These are phyloP conservation scores for Neofusicoccum laricinum DNA, from an alignment of 2,329 filamentous ascomycete species.

Conservation along the genomic window DNA sequence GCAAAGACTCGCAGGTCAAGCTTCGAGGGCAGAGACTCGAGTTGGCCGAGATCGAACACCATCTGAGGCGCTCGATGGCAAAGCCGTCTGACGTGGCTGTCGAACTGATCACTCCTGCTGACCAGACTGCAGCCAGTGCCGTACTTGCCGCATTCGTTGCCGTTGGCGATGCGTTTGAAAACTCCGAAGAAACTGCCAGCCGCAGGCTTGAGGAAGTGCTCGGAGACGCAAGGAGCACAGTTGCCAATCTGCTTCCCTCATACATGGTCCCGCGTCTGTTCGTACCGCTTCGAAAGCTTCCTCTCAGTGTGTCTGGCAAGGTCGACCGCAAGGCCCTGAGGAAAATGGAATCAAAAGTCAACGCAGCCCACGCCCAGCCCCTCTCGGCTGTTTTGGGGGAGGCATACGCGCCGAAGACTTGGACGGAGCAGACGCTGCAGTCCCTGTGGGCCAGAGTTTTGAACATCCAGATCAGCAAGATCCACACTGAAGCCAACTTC, in stretches of 20 bases:
- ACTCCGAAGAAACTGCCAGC: not conserved
- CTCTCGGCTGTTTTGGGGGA: not conserved
- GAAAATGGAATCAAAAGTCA: not conserved
- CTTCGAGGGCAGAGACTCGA: not conserved
- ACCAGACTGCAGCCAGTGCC: constrained; percentile 20
- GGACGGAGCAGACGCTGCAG: constrained; percentile 34
- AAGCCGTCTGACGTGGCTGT: constrained; percentile 13
- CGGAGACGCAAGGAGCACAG: not conserved
- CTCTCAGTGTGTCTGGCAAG: constrained; percentile 36
- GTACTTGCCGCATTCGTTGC: not conserved
- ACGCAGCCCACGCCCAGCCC: not conserved
- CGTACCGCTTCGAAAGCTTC: constrained; percentile 35
- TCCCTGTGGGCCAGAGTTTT: constrained; percentile 15
- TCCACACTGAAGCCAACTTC: constrained; percentile 38
- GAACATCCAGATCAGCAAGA: not conserved
- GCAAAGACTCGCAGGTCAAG: constrained; percentile 26
- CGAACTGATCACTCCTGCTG: constrained; percentile 31
- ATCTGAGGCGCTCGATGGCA: constrained; percentile 23
- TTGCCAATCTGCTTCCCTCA: constrained; percentile 26
- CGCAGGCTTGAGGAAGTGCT: not conserved
- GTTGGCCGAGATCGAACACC: constrained; percentile 22
- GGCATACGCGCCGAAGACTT: constrained; percentile 24
- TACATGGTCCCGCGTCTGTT: constrained; percentile 41
- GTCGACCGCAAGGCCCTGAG: constrained; percentile 23
- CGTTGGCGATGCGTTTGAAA: not conserved